Evolutionary conservation across 129 eudicot species (phyloP), one percentile per base, ranked within the genome.

Genomic region (Saposhnikovia divaricata): DNA sequence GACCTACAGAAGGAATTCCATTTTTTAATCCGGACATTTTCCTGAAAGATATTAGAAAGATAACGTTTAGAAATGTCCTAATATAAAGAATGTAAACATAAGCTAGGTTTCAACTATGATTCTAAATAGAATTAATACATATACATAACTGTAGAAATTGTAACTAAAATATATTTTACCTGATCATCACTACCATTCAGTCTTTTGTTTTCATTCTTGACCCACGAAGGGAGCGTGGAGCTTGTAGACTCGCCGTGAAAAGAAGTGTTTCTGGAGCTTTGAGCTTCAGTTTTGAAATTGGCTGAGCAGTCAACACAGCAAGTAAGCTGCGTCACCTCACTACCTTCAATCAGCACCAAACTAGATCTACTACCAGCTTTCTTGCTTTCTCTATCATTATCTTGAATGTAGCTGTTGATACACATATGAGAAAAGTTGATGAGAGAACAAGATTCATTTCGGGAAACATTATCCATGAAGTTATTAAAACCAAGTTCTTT

Each of bases 211-310:
- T 86, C 98, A 82, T 89, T 81, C 53, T 83, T 89, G 69, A 93
- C 90, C 98, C 98, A 93, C 51, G 93, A 85, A 84, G 98, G 98
- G 73, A 93, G 87, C 83, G 86, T 89, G 76, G 98, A 86, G 39
- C 87, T 81, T 42, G 90, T 46, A 2, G 86, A 76, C n/a, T 83
- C 85, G 23, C 81, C 53, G 0, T 21, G 25, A 42, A 16, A 18
- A 70, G 47, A 72, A 21, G 76, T 72, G 76, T 42, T 71, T 63
- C 85, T 80, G 77, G 89, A 85, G 51, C 71, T 82, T 83, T 80
- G 77, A 37, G 84, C 89, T 83, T 93, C 96, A 13, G 63, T 80
- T 48, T 88, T 82, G 34, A 88, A 90, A 44, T 87, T 93, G 47
- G 82, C 55, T n/a, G 85, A 53, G 83, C 94, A 88, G 75, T 85